These are phyloP conservation scores for Nicotiana tomentosiformis DNA, from an alignment of 257 asterid genomes.

Conservation along the genomic window DNA sequence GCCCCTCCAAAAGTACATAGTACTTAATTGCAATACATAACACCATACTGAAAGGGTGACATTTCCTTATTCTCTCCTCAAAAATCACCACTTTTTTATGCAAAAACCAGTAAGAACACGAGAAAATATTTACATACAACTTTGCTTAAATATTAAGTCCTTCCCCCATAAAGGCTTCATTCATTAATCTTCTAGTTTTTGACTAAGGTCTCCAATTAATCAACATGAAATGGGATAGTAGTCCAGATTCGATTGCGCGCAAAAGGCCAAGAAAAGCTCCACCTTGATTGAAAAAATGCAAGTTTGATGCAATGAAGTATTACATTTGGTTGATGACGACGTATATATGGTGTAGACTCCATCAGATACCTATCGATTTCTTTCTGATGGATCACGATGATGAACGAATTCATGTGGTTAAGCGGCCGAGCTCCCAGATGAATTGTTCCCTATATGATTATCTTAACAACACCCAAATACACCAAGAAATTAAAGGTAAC, in stretches of 20 bases:
- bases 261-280: neutral
- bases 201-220: neutral
- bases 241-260: neutral
- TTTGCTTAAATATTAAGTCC: neutral
- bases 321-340: neutral
- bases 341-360: neutral
- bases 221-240: neutral
- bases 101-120: neutral
- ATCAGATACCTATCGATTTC: neutral
- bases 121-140: neutral
- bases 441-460: neutral
- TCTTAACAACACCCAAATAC: neutral
- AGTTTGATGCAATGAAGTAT: neutral
- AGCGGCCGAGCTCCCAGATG: neutral
- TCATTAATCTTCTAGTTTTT: neutral
- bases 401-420: neutral
- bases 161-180: neutral
- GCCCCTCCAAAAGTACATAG: too few species aligned
- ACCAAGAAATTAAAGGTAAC: neutral
- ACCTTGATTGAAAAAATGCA: neutral
- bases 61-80: neutral
- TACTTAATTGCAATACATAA: neutral
- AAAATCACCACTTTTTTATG: neutral
- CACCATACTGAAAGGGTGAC: neutral
- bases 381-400: neutral